Evolutionary conservation across 257 asterid species (phyloP).

Genomic region (Cinchona pubescens): DNA sequence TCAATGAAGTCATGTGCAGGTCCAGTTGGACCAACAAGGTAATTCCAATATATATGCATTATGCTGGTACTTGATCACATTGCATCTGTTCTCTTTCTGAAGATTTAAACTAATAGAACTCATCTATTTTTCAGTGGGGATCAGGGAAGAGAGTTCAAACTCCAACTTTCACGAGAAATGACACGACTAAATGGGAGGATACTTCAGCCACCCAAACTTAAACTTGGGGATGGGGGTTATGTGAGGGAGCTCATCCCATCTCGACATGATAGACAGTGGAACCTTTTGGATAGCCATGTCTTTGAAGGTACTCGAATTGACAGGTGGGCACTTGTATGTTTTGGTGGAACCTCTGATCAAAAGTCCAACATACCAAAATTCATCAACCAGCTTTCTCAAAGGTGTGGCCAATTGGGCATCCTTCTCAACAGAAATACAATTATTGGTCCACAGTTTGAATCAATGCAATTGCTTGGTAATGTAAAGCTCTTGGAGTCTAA

Average conservation of each 20-base stretch:
- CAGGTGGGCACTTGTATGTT: slow-evolving; percentile 80
- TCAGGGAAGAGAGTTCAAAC: slow-evolving; percentile 68
- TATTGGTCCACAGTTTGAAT: slow-evolving; percentile 66
- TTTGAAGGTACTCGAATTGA: slow-evolving; percentile 71
- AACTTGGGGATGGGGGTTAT: slow-evolving; percentile 79
- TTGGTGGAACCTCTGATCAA: slow-evolving; percentile 77
- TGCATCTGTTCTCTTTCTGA: slow-evolving; percentile 1
- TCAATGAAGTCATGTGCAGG: slow-evolving; percentile 75
- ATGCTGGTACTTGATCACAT: background rate
- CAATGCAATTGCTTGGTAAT: slow-evolving; percentile 76
- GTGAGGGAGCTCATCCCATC: slow-evolving; percentile 71
- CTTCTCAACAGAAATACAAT: slow-evolving; percentile 54
- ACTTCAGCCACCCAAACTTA: slow-evolving; percentile 91
- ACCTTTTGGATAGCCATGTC: slow-evolving; percentile 86
- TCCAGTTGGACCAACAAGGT: slow-evolving; percentile 94
- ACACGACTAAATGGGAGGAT: slow-evolving; percentile 71
- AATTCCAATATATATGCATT: slow-evolving; percentile 8
- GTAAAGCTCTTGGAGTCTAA: slow-evolving; percentile 66
- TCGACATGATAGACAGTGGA: slow-evolving; percentile 91
- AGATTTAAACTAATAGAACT: slow-evolving; percentile 1
- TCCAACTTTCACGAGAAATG: slow-evolving; percentile 70
- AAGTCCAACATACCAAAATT: slow-evolving; percentile 60
- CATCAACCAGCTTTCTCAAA: slow-evolving; percentile 66
- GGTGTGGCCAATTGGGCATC: slow-evolving; percentile 80
- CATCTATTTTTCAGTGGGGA: slow-evolving; percentile 48